phyloP scores from a whole-genome alignment of 2,329 filamentous ascomycete species.

The Neoarthrinium moseri region DNA sequence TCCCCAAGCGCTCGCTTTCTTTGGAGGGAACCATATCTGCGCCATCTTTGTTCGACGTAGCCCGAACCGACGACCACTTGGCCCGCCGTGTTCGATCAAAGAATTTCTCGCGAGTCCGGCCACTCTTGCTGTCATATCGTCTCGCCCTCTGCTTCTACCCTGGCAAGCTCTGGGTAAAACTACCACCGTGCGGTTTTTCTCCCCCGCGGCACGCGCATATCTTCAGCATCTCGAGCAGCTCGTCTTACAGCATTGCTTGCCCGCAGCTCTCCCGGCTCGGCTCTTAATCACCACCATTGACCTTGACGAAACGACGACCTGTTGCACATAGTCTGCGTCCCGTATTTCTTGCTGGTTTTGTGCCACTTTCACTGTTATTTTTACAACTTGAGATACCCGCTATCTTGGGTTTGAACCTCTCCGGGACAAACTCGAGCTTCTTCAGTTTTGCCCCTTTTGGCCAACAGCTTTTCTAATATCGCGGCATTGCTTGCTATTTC shows the following conservation, averaged over 20 bases:
- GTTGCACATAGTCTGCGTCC: constrained; percentile 26
- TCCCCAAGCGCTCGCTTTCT: constrained; percentile 27
- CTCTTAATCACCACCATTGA: constrained; percentile 15
- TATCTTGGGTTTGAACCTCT: constrained; percentile 22
- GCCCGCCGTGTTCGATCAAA: constrained; percentile 17
- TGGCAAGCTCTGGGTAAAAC: constrained; percentile 21
- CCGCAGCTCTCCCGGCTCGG: constrained; percentile 1
- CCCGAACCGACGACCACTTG: constrained; percentile 16
- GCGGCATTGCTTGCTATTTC: constrained; percentile 22
- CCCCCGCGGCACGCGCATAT: constrained; percentile 14
- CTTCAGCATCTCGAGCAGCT: neutral
- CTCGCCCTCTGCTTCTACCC: constrained; percentile 13
- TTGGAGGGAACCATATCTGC: constrained; percentile 23
- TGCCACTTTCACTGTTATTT: constrained; percentile 17
- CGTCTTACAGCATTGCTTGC: neutral
- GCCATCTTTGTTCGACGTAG: constrained; percentile 27
- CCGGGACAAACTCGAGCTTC: constrained; percentile 23
- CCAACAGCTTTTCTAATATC: constrained; percentile 29
- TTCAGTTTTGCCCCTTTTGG: constrained; percentile 20
- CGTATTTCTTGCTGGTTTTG: constrained; percentile 17
- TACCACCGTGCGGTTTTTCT: too few relatives aligned
- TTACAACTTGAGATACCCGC: constrained; percentile 23
- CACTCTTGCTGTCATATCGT: constrained; percentile 10
- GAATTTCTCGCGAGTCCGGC: constrained; percentile 12
- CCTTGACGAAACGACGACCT: constrained; percentile 15